Evolutionary conservation across 2,329 filamentous ascomycete species (phyloP).

Genomic region (Xylaria sp.): DNA sequence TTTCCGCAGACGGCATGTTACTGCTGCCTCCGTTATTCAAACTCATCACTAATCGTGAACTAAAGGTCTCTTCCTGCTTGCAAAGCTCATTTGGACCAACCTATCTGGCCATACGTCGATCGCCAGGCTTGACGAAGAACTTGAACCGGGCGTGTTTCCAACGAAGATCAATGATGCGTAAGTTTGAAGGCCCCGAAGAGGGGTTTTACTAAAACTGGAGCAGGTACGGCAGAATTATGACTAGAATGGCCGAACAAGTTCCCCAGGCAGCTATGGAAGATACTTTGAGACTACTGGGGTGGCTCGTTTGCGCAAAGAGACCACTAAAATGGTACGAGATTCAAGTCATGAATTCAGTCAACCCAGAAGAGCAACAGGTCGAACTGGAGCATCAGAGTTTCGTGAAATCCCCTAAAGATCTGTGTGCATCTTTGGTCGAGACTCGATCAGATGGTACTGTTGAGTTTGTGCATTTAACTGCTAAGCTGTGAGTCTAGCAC

Average conservation of each 20-base stretch:
- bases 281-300: conserved; percentile 50
- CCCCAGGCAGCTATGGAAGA: conserved; percentile 29
- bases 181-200: conserved; percentile 17
- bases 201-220: not conserved
- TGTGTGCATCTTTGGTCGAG: conserved; percentile 37
- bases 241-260: conserved; percentile 3
- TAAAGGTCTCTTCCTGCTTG: conserved; percentile 34
- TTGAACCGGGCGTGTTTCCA: conserved; percentile 36
- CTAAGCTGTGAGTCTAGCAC: conserved; percentile 9
- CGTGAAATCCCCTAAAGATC: conserved; percentile 47
- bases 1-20: conserved; percentile 13
- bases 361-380: conserved; percentile 45
- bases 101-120: conserved; percentile 25
- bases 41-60: no score
- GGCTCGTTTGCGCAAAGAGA: conserved; percentile 54
- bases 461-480: conserved; percentile 17
- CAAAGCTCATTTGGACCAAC: conserved; percentile 33
- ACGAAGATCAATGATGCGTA: conserved; percentile 38
- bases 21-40: no score
- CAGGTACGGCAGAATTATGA: conserved; percentile 18
- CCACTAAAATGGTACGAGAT: conserved; percentile 56
- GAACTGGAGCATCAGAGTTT: conserved; percentile 47
- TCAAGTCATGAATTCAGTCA: conserved; percentile 53
- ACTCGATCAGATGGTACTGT: conserved; percentile 2
- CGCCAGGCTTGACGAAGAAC: conserved; percentile 37